Evolutionary conservation across 345 rosid species (phyloP), one percentile per base, ranked within the genome.

Genomic region (Corymbia maculata): DNA sequence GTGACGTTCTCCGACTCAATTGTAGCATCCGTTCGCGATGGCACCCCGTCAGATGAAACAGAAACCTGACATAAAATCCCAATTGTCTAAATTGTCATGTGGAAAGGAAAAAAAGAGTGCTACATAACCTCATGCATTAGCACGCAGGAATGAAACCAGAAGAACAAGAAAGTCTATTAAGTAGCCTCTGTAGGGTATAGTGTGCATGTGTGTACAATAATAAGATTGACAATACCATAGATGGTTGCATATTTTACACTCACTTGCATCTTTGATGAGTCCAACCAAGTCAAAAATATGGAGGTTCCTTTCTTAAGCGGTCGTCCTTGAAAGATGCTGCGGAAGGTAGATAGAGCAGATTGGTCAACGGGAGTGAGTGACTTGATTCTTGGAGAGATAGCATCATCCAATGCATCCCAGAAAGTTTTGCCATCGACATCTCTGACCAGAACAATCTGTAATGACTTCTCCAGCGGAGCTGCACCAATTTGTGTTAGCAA

Each of bases 341-440:
- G 94, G 59, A 97, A 94, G n/a, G 91, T 92, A 55, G 97, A 93
- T 51, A 97, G 91, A 85, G 96, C 97, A 21, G 95, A 90, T 88
- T 91, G 89, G 90, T 97, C 99, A 59, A 86, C 88, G 8, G 94
- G 87, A 11, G 94, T 88, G 7, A 91, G 95, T 53, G 92, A 90
- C 89, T 92, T 93, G 86, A 97, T 93, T 91, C 98, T 93, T 21
- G 96, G 98, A 82, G 98, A 90, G 44, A 96, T 89, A 82, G 97
- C 95, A 86, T 94, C 97, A 88, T 96, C 95, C 87, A 97, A 89
- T 88, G 99, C 98, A 91, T 94, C 97, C 98, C 97, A 97, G 86
- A 96, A 97, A 84, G 99, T 96, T 94, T 96, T 96, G 45, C 99
- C 99, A 91, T 96, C 99, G 53, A 97, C 92, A 88, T 97, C 98